Base-by-base conservation (phyloP, 129 eudicot genomes). In the Arctium minus region DNA sequence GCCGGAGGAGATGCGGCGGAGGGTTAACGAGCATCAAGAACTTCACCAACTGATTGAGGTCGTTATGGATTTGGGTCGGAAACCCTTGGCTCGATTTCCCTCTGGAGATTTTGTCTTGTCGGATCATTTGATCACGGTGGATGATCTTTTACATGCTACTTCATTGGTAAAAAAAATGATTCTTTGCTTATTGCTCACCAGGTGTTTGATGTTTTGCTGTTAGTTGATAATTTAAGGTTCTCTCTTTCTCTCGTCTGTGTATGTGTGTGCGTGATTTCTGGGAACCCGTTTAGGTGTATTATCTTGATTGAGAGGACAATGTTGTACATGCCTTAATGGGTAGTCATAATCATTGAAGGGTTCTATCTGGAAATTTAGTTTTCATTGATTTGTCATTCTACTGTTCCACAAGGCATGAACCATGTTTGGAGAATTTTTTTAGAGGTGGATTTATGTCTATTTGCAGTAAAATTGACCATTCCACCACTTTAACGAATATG, bases 71-170 rank as follows among this genome's bases (percentile, higher is more conserved):
- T 88, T 95, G 79, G 99, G 99, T 60, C 89, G 99, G 18, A 92
- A 87, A 80, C 99, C 99, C 4, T 75, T 95, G 53, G 99, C 99
- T 50, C 91, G 99, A n/a, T 95, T 92, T 78, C 99, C 99, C 8
- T 89, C 97, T 8, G 99, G 99, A 13, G 97, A 95, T 79, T 93
- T 88, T 35, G 93, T 92, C 6, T 83, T 95, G 48, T 93, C 94
- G 35, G 97, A 93, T 44, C 68, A 84, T 81, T 92, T 93, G 46
- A 89, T 95, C 70, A 82, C 93, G 1, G 50, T 81, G 80, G 93
- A 87, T 44, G 97, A 91, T 81, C 86, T 93, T 77, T 79, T 80
- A 39, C 85, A 89, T 27, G 99, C 99, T 29, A 93, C 89, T 74
- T 86, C 97, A 1, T 83, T 89, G 97, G 97, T 95, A 80, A 79